These are phyloP conservation scores for Sesbania bispinosa DNA, from an alignment of 306 rosid species.

Conservation along the genomic window DNA sequence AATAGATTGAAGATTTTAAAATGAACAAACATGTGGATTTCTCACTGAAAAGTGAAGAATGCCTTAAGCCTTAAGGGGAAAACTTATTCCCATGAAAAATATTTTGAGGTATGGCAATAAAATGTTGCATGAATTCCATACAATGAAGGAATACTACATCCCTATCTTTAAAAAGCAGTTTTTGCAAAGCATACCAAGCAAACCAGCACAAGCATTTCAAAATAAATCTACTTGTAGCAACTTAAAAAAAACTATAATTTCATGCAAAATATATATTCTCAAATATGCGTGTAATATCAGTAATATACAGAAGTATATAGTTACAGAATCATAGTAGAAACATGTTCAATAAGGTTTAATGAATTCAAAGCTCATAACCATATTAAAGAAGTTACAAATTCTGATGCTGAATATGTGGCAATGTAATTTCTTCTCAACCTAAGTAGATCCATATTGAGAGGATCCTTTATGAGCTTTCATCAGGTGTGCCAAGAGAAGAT, in stretches of 20 bases:
- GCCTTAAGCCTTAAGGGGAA: background rate
- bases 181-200: background rate
- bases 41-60: background rate
- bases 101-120: background rate
- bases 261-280: background rate
- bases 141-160: background rate
- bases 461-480: background rate
- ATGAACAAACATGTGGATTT: background rate
- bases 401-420: conserved; percentile 2
- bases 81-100: background rate
- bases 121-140: background rate
- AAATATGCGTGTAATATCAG: conserved; percentile 8
- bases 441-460: background rate
- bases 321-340: conserved; percentile 4
- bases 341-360: background rate
- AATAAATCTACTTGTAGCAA: conserved; percentile 1
- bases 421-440: conserved; percentile 5
- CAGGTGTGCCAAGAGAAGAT: background rate
- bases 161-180: background rate
- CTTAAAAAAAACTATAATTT: background rate
- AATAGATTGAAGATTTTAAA: background rate
- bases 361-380: conserved; percentile 11
- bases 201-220: background rate
- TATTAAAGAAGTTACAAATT: background rate
- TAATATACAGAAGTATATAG: background rate